Percentiles rank a stretch among this genome's conserved stretches.
Conservation (phyloP, 2,329 filamentous ascomycete genomes). For the Chlorencoelia australis region DNA sequence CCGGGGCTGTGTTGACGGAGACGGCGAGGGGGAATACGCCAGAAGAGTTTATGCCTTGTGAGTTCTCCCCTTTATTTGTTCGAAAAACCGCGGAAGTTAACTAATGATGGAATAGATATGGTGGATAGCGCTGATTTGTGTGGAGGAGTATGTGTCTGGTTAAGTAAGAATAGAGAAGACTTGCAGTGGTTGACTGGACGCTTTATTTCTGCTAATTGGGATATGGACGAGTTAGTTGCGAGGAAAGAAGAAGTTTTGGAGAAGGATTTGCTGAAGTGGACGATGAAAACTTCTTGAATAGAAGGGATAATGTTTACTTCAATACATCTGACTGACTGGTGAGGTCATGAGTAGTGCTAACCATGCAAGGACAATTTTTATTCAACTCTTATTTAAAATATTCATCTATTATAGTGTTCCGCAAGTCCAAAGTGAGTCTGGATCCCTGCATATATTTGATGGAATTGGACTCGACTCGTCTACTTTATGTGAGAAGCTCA, state of each 20-base stretch:
- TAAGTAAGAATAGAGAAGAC: constrained; percentile 3
- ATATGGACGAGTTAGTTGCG: constrained; percentile 2
- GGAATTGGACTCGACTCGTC: too few relatives aligned
- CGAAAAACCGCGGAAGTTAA: not conserved
- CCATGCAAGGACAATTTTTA: too few relatives aligned
- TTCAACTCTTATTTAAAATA: too few relatives aligned
- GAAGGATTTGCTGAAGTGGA: constrained; percentile 6
- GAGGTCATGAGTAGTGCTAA: too few relatives aligned
- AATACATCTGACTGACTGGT: too few relatives aligned
- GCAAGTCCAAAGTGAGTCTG: too few relatives aligned
- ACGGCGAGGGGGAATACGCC: constrained; percentile 4
- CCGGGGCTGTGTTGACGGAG: constrained; percentile 2
- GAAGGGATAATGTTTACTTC: too few relatives aligned
- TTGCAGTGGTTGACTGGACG: constrained; percentile 7
- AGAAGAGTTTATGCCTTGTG: constrained; percentile 4
- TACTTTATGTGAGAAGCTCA: too few relatives aligned
- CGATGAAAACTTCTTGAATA: constrained; percentile 3
- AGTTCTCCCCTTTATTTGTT: not conserved
- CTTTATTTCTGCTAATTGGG: constrained; percentile 5
- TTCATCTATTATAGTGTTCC: too few relatives aligned
- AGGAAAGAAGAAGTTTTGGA: constrained; percentile 3
- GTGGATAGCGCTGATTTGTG: constrained; percentile 6
- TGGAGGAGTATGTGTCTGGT: constrained; percentile 5
- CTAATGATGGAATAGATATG: constrained; percentile 3
- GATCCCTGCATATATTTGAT: too few relatives aligned